Base-by-base conservation (phyloP, 192 early-diverging fungal genomes). In the Rhizoclosmatium globosum region DNA sequence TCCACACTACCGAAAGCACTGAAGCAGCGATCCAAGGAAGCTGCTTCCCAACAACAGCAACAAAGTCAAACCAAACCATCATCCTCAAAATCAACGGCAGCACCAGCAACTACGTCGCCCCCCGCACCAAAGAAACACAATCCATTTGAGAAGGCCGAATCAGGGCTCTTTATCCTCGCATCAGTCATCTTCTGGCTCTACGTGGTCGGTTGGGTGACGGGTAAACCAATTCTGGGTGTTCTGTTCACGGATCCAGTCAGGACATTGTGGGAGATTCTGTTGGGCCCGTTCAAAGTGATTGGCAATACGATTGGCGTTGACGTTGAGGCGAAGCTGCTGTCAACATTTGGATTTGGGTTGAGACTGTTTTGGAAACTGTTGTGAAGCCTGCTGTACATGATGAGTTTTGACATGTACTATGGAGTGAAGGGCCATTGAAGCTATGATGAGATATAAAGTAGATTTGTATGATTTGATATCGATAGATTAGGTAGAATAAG, bases 121-220 rank as follows among this genome's bases (percentile, higher is more conserved):
- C n/a, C n/a, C n/a, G n/a, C n/a, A n/a, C n/a, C 48, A 50, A 62
- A 62, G 31, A 62, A 62, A 23, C 60, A 62, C 60, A 62, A 62
- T 38, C 60, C 17, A 62, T 62, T 62, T 21, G 60, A 17, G 4
- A 17, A 38, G 4, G 60, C 60, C 6, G 60, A 62, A 62, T 23
- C 6, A 4, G 60, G 7, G 7, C 21, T 62, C 9, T 62, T 31
- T 38, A 62, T 62, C 60, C 60, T 62, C 21, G 60, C 60, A 17
- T 62, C 60, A 4, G 60, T 62, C 9, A 17, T 62, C 21, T 62
- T 62, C 9, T 62, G 60, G 60, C 60, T 62, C 60, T 62, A 38
- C n/a, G 4, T 62, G 3, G 21, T 62, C 4, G n/a, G 31, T 13
- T 23, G 6, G 9, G 60, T 62, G 3, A 31, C 60, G 3, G 60